Base-by-base conservation (phyloP, 2,329 filamentous ascomycete genomes). In the Diaporthe ilicicola region DNA sequence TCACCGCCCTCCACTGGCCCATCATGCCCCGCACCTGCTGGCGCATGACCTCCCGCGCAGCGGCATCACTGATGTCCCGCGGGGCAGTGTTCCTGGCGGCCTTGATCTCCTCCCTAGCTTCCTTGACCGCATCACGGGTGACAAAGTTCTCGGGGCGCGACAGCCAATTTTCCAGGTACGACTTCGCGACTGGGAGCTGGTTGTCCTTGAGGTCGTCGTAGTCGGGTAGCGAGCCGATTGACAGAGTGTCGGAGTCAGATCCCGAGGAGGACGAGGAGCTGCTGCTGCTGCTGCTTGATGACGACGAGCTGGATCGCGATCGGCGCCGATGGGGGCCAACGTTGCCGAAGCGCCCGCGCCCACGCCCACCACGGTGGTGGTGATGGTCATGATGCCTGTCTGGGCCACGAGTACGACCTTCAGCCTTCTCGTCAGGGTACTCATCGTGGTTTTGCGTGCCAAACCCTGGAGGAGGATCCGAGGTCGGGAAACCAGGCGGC, bases 201-300 rank as follows among this genome's bases (percentile, higher is more conserved):
- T 79, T 75, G 66, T 85, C 84, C 15, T 77, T 78, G 2, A 90
- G 79, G 51, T 86, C 83, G 70, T 89, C 85, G 75, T 85, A 86
- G 67, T 86, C 83, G 0, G 87, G 86, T 1, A 90, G 84, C 2
- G 87, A 89, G 44, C 84, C 87, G 67, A 89, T 78, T 0, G 79
- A 82, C 4, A 74, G 78, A 1, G 81, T 82, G 24, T 77, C 78
- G 9, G 79, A 78, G 0, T 81, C 81, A 0, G 80, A 80, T 0
- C 73, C 74, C 0, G 80, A 83, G 0, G 81, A 82, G 0, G 75
- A 74, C 0, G 79, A 79, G 0, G 81, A 82, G 17, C 76, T 81
- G 12, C 78, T 78, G 0, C 80, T 82, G 0, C 78, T 81, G 0
- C 80, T 82, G 17, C 78, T 80, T 70, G 73, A 74, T 0, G 67